A percentile compares a stretch with the other conserved stretches of the same genome.
Evolutionary conservation across 2,329 filamentous ascomycete genomes (phyloP).

Genomic region (Plenodomus biglobosus): DNA sequence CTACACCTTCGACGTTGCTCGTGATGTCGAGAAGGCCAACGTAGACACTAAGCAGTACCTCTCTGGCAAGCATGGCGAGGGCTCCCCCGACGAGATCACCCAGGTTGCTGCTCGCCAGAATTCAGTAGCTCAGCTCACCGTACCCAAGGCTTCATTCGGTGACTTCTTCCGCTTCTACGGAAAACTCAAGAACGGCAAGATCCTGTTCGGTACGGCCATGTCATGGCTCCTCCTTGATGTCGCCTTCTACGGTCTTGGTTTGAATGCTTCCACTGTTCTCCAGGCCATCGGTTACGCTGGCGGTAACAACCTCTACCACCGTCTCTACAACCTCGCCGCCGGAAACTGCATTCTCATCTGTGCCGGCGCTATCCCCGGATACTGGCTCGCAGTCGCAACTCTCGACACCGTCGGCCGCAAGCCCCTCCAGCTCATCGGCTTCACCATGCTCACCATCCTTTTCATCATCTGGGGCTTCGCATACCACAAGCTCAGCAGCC

Average conservation of each 20-base stretch:
- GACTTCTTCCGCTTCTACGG: constrained; percentile 74
- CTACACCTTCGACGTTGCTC: constrained; percentile 48
- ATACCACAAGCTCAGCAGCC: constrained; percentile 38
- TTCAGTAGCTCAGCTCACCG: constrained; percentile 57
- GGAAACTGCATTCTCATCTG: constrained; percentile 78
- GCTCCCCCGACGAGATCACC: constrained; percentile 65
- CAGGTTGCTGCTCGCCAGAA: constrained; percentile 62
- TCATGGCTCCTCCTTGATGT: constrained; percentile 71
- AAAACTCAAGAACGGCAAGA: constrained; percentile 69
- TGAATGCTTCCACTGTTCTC: constrained; percentile 75
- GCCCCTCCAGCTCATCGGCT: constrained; percentile 39
- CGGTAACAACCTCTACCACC: constrained; percentile 65
- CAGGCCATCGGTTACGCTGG: constrained; percentile 68
- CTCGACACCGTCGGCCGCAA: constrained; percentile 69
- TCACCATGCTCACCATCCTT: constrained; percentile 37
- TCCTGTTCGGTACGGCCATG: constrained; percentile 75
- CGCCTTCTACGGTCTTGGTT: constrained; percentile 59
- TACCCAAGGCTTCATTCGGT: constrained; percentile 69
- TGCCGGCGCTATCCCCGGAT: constrained; percentile 77
- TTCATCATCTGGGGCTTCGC: constrained; percentile 43
- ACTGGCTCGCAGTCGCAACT: constrained; percentile 61
- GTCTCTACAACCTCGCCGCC: constrained; percentile 72
- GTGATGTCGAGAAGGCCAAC: constrained; percentile 55
- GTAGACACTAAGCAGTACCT: constrained; percentile 77
- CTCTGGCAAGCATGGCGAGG: constrained; percentile 61